phyloP scores from a whole-genome alignment of 1,284 basidiomycete species.

The Polyporus tsugae region DNA sequence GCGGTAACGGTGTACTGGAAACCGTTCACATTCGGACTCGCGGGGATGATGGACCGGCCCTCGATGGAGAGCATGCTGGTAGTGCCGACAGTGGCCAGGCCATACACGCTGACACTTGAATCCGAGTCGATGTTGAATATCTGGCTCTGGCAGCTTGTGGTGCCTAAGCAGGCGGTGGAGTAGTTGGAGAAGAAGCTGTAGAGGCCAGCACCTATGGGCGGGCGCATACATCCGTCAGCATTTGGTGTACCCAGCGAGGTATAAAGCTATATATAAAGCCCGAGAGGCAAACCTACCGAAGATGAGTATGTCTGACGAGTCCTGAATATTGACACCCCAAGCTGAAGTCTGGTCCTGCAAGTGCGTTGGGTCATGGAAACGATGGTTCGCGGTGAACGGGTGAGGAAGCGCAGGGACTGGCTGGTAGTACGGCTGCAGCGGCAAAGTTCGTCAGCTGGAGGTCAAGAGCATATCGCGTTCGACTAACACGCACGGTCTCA shows the following conservation, averaged over 20 bases:
- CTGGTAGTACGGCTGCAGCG: slow-evolving; percentile 59
- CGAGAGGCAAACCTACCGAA: slow-evolving; percentile 52
- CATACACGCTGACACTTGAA: slow-evolving; percentile 10
- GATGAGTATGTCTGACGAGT: slow-evolving; percentile 66
- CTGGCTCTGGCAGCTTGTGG: slow-evolving; percentile 64
- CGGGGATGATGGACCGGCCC: slow-evolving; percentile 55
- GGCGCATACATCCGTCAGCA: neutral
- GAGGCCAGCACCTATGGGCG: slow-evolving; percentile 61
- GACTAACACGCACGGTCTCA: slow-evolving; percentile 57
- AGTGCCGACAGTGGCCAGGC: slow-evolving; percentile 54
- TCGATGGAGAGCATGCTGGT: slow-evolving; percentile 66
- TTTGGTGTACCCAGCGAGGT: neutral
- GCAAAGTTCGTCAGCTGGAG: neutral
- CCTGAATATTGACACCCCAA: slow-evolving; percentile 65
- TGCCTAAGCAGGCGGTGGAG: slow-evolving; percentile 50
- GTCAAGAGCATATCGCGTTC: neutral
- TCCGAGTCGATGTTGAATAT: slow-evolving; percentile 60
- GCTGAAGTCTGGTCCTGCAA: slow-evolving; percentile 49
- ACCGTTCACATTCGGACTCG: slow-evolving; percentile 59
- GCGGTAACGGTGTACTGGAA: slow-evolving; percentile 67
- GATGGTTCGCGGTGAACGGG: slow-evolving; percentile 52
- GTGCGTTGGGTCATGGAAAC: slow-evolving; percentile 66
- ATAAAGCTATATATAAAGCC: too few species aligned
- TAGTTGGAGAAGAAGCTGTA: slow-evolving; percentile 70
- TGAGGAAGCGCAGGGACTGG: slow-evolving; percentile 63